phyloP scores from a whole-genome alignment of 1,139 yeast genomes.

The Geotrichum restrictum region DNA sequence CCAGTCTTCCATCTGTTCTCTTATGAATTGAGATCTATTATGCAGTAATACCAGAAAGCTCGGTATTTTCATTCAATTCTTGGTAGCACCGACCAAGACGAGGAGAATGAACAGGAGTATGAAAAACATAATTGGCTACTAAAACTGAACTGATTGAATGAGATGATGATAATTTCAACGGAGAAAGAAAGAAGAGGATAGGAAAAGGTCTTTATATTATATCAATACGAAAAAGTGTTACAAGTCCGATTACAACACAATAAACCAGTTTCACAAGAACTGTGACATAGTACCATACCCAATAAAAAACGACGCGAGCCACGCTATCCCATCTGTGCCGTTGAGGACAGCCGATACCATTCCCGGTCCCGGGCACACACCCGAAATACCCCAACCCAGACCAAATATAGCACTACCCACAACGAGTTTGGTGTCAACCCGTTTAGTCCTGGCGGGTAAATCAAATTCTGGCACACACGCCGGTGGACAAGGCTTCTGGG shows the following conservation, averaged over 20 bases:
- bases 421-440: slow-evolving; percentile 32
- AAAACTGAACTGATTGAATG: background rate
- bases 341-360: slow-evolving; percentile 29
- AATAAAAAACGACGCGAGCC: slow-evolving; percentile 27
- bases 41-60: background rate
- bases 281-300: slow-evolving; percentile 17
- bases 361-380: slow-evolving; percentile 51
- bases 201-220: background rate
- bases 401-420: slow-evolving; percentile 45
- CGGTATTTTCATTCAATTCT: background rate
- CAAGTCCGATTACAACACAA: background rate
- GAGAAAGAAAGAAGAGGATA: background rate
- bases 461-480: slow-evolving; percentile 11
- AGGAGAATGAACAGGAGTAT: background rate
- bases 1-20: background rate
- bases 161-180: too few relatives aligned
- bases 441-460: slow-evolving; percentile 29
- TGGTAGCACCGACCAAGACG: background rate
- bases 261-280: background rate
- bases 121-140: background rate
- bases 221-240: background rate
- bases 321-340: slow-evolving; percentile 27
- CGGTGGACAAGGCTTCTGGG: slow-evolving; percentile 14
- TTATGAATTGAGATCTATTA: background rate
- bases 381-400: slow-evolving; percentile 48